Conservation (phyloP, 2,329 filamentous ascomycete species). For the Aspergillus brasiliensis region DNA sequence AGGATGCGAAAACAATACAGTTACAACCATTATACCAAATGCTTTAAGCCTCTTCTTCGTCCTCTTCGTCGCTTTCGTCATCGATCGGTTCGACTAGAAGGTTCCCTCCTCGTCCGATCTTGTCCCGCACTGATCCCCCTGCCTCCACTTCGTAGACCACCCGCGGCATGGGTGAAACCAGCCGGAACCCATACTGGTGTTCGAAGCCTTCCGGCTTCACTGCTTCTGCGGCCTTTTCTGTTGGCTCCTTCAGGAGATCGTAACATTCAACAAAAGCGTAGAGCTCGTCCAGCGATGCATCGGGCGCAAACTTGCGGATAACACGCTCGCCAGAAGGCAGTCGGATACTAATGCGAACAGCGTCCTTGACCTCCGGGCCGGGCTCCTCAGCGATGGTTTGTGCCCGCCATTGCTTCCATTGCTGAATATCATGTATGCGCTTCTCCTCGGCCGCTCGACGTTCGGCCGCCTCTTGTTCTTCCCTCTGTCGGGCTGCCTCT, state of each 20-base stretch:
- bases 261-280: constrained; percentile 97
- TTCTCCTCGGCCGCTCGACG: constrained; percentile 63
- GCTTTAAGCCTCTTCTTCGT: constrained; percentile 23
- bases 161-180: constrained; percentile 84
- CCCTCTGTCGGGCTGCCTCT: constrained; percentile 63
- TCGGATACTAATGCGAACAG: constrained; percentile 69
- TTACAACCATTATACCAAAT: constrained; percentile 25
- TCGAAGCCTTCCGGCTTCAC: constrained; percentile 68
- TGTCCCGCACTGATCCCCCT: constrained; percentile 67
- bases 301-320: constrained; percentile 70
- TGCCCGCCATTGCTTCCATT: constrained; percentile 82
- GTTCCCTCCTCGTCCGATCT: constrained; percentile 81
- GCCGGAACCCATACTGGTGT: constrained; percentile 80
- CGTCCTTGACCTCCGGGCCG: constrained; percentile 61
- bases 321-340: constrained; percentile 70
- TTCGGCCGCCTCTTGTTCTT: constrained; percentile 68
- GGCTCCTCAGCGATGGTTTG: constrained; percentile 70
- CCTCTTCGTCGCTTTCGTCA: constrained; percentile 57
- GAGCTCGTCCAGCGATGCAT: constrained; percentile 79
- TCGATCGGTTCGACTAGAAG: constrained; percentile 77
- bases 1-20: constrained; percentile 1
- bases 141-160: constrained; percentile 73
- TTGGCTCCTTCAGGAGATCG: constrained; percentile 57
- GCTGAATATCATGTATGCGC: constrained; percentile 56
- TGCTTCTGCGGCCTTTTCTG: constrained; percentile 38